Evolutionary conservation across 108 stramenopile genomes (phyloP).

Genomic region (Cyclotella atomus): DNA sequence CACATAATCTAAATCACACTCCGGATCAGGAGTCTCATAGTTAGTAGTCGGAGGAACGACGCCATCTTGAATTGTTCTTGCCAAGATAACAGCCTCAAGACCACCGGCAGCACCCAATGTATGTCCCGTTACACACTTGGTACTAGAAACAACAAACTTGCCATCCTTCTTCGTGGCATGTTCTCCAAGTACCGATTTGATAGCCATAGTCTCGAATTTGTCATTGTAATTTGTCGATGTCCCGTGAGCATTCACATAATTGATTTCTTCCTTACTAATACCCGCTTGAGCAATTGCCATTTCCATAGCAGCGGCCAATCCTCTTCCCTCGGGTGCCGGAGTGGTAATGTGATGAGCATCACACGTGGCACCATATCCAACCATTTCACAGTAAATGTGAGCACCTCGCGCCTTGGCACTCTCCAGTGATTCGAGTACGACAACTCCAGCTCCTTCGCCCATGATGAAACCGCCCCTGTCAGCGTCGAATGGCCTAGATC

Average conservation of each 20-base stretch:
- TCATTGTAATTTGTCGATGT: constrained; percentile 98
- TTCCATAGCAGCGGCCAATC: constrained; percentile 93
- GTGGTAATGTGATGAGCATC: constrained; percentile 99
- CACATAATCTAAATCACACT: constrained; percentile 97
- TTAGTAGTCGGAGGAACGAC: constrained; percentile 96
- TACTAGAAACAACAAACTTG: constrained; percentile 87
- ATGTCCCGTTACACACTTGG: constrained; percentile 96
- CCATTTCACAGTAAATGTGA: constrained; percentile 90
- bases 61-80: constrained; percentile 76
- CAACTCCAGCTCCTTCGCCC: constrained; percentile 98
- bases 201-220: constrained; percentile 97
- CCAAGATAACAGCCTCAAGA: constrained; percentile 92
- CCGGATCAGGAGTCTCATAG: constrained; percentile 93
- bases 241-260: constrained; percentile 96
- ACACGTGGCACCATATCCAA: constrained; percentile 95
- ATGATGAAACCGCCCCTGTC: constrained; percentile 96
- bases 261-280: constrained; percentile 81
- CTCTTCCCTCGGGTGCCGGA: constrained; percentile 93
- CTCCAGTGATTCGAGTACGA: constrained; percentile 91
- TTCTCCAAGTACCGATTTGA: constrained; percentile 91
- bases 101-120: constrained; percentile 97
- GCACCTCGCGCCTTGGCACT: constrained; percentile 95
- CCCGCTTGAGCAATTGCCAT: constrained; percentile 82
- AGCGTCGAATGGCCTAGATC: constrained; percentile 94
- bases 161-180: constrained; percentile 83